Evolutionary conservation across 2,329 filamentous ascomycete species (phyloP), one percentile per base, ranked within the genome.

Genomic region (Diaporthe vexans): DNA sequence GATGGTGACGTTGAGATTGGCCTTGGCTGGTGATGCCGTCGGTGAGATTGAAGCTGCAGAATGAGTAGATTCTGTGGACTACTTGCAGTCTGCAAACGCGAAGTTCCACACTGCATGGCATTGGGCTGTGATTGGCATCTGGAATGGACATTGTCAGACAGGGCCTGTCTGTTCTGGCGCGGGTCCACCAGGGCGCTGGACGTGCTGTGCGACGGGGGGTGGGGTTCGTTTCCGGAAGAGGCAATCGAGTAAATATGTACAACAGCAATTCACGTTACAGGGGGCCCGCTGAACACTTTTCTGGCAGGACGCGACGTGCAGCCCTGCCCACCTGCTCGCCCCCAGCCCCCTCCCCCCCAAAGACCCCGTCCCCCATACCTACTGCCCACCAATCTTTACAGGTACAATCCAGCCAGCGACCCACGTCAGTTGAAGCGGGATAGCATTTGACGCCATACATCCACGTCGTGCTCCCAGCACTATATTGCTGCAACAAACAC

Each of bases 221-320:
- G 67, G 52, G 65, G 58, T 26, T 40, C 67, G 33, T 63, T 26
- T 17, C 74, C 72, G 11, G 48, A 76, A 72, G 46, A 35, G 59
- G 74, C 37, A 76, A 37, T 68, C 35, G 71, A 74, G 74, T 76
- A 72, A 74, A 76, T 74, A 76, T 67, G 37, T 26, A 40, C 37
- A 40, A 61, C 37, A 58, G 56, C 51, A 69, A 54, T 52, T 35
- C 59, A 46, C 40, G 48, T 58, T 56, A 37, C 65, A 40, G 37
- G 37, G 43, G 63, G 63, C 33, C 24, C 17, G 63, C 26, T 67
- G 46, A 33, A 52, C 54, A 73, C 67, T 61, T 73, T 58, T 67
- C 37, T 58, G n/a, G 26, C 61, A 37, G 46, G 35, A 73, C 73
- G 70, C 73, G 73, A 74, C 73, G 58, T 74, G 73, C 52, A 46